These are phyloP conservation scores for Rauvolfia tetraphylla DNA, from an alignment of 257 asterid species.

Conservation along the genomic window DNA sequence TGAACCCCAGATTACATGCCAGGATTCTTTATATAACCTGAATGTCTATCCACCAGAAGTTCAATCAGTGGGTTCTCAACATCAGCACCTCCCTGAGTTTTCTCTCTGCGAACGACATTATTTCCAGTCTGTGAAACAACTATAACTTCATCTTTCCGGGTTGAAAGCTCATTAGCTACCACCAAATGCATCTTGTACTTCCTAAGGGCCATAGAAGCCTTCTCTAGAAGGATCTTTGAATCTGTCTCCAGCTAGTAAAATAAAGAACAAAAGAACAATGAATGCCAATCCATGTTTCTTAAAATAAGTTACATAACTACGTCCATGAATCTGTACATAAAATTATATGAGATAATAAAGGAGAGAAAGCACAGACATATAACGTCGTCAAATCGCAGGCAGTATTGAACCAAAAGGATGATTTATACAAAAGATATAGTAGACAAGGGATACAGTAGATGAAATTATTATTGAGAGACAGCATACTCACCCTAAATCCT, in stretches of 20 bases:
- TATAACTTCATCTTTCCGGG: slow-evolving; percentile 83
- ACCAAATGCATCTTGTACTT: slow-evolving; percentile 84
- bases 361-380: not conserved
- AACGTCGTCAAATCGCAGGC: not conserved
- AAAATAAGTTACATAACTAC: not conserved
- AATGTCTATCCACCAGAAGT: slow-evolving; percentile 63
- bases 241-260: slow-evolving; percentile 55
- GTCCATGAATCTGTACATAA: not conserved
- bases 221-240: slow-evolving; percentile 65
- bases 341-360: not conserved
- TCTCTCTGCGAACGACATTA: slow-evolving; percentile 53
- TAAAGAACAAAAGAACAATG: not conserved
- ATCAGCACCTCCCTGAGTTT: slow-evolving; percentile 44
- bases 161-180: slow-evolving; percentile 88
- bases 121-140: slow-evolving; percentile 58
- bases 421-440: too few species aligned
- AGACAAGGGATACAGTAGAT: not conserved
- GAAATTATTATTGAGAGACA: not conserved
- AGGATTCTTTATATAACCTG: slow-evolving; percentile 39
- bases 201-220: slow-evolving; percentile 71
- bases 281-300: not conserved
- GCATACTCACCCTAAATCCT: not conserved
- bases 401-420: not conserved
- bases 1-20: slow-evolving; percentile 13
- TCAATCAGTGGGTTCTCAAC: slow-evolving; percentile 69